Percentiles rank a stretch among this genome's conserved stretches.
phyloP scores from a whole-genome alignment of 1,284 basidiomycete genomes.

The Melampsora americana region DNA sequence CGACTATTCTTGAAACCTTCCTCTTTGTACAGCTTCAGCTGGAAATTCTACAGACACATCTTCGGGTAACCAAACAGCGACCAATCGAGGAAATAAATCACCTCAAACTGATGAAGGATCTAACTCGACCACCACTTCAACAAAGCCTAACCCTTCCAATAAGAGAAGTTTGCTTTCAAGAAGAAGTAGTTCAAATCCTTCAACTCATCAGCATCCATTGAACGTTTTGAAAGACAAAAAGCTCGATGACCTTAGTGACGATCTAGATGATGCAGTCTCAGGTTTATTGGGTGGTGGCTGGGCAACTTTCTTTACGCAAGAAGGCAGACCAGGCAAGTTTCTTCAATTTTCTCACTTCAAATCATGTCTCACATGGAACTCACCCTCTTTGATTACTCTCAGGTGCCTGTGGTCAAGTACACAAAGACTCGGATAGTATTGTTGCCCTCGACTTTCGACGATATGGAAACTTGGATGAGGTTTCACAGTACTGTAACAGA shows the following conservation, averaged over 20 bases:
- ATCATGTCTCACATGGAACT: not conserved
- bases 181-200: not conserved
- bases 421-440: slow-evolving; percentile 29
- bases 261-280: not conserved
- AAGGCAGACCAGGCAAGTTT: slow-evolving; percentile 4
- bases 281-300: slow-evolving; percentile 19
- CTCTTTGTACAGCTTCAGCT: too few relatives aligned
- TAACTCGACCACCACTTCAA: not conserved
- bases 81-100: too few relatives aligned
- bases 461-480: slow-evolving; percentile 7
- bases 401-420: slow-evolving; percentile 39
- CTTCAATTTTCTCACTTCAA: not conserved
- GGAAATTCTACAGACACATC: too few relatives aligned
- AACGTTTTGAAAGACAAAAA: not conserved
- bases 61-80: not conserved
- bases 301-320: slow-evolving; percentile 41
- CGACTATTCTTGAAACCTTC: too few relatives aligned
- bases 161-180: not conserved
- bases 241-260: not conserved
- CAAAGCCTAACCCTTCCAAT: not conserved
- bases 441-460: slow-evolving; percentile 37
- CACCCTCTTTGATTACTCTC: not conserved
- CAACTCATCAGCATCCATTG: not conserved
- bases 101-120: not conserved
- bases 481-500: slow-evolving; percentile 25